Evolutionary conservation across 2,329 filamentous ascomycete species (phyloP).

Genomic region (Calonectria pauciramosa): DNA sequence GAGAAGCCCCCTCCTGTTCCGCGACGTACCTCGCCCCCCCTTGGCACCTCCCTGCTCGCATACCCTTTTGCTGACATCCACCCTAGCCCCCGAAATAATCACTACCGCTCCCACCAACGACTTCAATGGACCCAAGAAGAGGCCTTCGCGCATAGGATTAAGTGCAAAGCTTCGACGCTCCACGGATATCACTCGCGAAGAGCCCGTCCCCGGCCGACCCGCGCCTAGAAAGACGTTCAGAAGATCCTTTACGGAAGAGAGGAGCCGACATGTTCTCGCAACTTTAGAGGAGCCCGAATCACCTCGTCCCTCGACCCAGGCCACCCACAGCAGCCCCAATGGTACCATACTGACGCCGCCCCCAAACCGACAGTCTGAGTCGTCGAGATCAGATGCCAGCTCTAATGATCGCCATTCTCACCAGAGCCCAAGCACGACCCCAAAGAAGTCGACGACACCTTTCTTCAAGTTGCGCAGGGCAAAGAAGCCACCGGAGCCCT

Average conservation of each 20-base stretch:
- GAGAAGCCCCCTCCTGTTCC: slow-evolving; percentile 70
- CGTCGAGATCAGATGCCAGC: slow-evolving; percentile 90
- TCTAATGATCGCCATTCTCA: slow-evolving; percentile 74
- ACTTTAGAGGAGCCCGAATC: slow-evolving; percentile 70
- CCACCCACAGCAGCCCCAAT: slow-evolving; percentile 43
- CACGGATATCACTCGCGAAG: slow-evolving; percentile 58
- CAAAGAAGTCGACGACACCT: slow-evolving; percentile 74
- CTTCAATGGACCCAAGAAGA: slow-evolving; percentile 66
- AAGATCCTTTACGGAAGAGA: slow-evolving; percentile 62
- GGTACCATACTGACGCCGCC: slow-evolving; percentile 63
- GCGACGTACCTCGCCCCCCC: slow-evolving; percentile 62
- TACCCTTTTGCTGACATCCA: slow-evolving; percentile 35
- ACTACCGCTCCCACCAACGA: slow-evolving; percentile 89
- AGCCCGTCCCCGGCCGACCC: slow-evolving; percentile 38
- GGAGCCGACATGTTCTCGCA: slow-evolving; percentile 48
- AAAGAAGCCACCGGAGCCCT: slow-evolving; percentile 78
- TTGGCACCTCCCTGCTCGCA: slow-evolving; percentile 9
- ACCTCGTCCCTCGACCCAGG: slow-evolving; percentile 48
- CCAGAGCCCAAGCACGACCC: slow-evolving; percentile 73
- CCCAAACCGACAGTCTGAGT: slow-evolving; percentile 72
- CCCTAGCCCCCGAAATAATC: slow-evolving; percentile 80
- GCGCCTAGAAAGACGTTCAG: slow-evolving; percentile 41
- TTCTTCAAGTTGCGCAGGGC: slow-evolving; percentile 88
- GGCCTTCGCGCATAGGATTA: slow-evolving; percentile 68
- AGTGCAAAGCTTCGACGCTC: slow-evolving; percentile 67